These are phyloP conservation scores for Aspergillus cejpii DNA, from an alignment of 2,329 filamentous ascomycete species.

Conservation along the genomic window DNA sequence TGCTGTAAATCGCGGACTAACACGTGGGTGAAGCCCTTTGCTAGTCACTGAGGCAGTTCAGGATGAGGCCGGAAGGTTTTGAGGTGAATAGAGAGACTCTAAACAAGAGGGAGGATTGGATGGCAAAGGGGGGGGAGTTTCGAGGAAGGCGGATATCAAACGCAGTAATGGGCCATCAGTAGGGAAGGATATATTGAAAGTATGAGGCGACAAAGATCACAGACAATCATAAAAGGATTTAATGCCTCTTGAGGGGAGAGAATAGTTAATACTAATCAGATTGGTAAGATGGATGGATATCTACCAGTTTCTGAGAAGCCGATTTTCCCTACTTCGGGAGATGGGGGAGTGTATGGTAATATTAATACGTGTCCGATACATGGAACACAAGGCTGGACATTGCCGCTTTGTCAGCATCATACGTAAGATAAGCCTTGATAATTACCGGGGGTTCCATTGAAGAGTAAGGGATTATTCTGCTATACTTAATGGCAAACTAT, in stretches of 20 bases:
- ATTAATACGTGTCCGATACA: not conserved
- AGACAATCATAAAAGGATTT: not conserved
- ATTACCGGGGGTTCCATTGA: too few species aligned
- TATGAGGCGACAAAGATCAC: not conserved
- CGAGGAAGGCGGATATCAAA: not conserved
- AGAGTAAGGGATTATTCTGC: too few species aligned
- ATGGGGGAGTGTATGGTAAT: not conserved
- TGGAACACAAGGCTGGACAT: not conserved
- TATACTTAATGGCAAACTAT: too few species aligned
- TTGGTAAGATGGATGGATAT: not conserved
- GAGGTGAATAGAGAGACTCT: not conserved
- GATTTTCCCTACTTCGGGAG: not conserved
- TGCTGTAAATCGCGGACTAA: not conserved
- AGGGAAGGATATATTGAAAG: not conserved
- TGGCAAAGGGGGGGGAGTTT: not conserved
- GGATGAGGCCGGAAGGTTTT: slow-evolving; percentile 1
- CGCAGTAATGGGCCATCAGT: not conserved
- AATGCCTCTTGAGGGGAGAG: not conserved
- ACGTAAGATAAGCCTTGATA: not conserved
- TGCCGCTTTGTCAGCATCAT: slow-evolving; percentile 1
- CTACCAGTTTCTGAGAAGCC: not conserved
- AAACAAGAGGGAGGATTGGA: not conserved
- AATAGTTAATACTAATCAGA: not conserved
- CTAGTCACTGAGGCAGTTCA: not conserved
- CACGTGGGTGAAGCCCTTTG: not conserved